These are phyloP conservation scores for Arthrobotrys musiformis DNA, from an alignment of 2,329 filamentous ascomycete species.

Conservation along the genomic window DNA sequence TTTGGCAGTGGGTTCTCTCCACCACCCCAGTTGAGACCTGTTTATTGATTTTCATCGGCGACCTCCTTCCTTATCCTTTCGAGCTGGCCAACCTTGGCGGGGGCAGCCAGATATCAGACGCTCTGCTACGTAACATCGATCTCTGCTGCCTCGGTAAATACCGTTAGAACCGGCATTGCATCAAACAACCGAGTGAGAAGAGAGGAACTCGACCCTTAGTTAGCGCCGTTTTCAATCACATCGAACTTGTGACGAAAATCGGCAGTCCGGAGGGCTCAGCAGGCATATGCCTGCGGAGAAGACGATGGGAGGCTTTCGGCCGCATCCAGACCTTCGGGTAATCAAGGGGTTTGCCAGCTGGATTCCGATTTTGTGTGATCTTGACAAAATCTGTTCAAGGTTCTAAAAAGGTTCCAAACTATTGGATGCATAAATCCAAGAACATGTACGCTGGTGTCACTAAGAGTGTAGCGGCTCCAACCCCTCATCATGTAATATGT, in stretches of 20 bases:
- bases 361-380: conserved; percentile 39
- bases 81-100: conserved; percentile 9
- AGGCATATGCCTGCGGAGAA: conserved; percentile 39
- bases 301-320: conserved; percentile 38
- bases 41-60: conserved; percentile 49
- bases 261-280: conserved; percentile 13
- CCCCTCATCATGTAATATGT: background rate
- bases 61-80: conserved; percentile 44
- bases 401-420: conserved; percentile 1
- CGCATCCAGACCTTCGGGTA: conserved; percentile 54
- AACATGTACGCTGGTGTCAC: background rate
- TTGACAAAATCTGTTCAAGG: conserved; percentile 6
- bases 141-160: conserved; percentile 50
- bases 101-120: background rate
- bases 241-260: conserved; percentile 26
- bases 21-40: conserved; percentile 37
- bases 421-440: conserved; percentile 20
- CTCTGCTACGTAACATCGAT: conserved; percentile 23
- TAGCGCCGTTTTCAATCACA: conserved; percentile 39
- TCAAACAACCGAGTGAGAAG: conserved; percentile 20
- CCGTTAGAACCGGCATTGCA: conserved; percentile 55
- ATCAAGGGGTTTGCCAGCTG: conserved; percentile 32
- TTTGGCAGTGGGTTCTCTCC: conserved; percentile 27
- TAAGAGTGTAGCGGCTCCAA: conserved; percentile 9
- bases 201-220: conserved; percentile 38